phyloP scores from a whole-genome alignment of 768 basidiomycete genomes.

The Floccularia luteovirens region DNA sequence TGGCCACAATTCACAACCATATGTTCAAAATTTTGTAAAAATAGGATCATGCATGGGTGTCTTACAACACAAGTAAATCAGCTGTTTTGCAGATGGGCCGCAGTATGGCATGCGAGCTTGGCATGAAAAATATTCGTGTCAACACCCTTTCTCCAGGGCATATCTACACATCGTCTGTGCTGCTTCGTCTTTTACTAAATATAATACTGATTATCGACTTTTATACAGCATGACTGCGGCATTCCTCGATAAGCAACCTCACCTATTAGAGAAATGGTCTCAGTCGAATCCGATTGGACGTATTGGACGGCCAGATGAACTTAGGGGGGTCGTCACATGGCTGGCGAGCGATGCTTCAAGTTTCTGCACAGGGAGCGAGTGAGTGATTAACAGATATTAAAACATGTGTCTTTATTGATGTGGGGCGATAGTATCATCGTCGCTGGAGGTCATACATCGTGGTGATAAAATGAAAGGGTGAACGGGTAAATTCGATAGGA shows the following conservation, averaged over 20 bases:
- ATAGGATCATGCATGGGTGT: conserved; percentile 71
- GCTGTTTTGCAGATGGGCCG: conserved; percentile 76
- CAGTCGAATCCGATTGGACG: conserved; percentile 61
- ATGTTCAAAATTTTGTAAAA: not conserved
- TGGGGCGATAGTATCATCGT: conserved; percentile 41
- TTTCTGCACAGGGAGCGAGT: conserved; percentile 83
- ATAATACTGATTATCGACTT: not conserved
- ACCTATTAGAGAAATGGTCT: conserved; percentile 62
- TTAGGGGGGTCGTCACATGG: conserved; percentile 68
- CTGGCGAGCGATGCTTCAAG: conserved; percentile 69
- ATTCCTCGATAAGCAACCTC: conserved; percentile 57
- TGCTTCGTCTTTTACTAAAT: conserved; percentile 1
- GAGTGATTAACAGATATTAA: conserved; percentile 19
- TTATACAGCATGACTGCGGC: conserved; percentile 62
- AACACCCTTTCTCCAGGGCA: conserved; percentile 74
- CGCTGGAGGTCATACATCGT: conserved; percentile 55
- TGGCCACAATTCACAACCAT: not conserved
- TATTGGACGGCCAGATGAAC: conserved; percentile 64
- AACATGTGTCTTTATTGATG: conserved; percentile 1
- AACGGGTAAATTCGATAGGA: no score
- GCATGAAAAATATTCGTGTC: conserved; percentile 56
- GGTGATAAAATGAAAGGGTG: conserved; percentile 26
- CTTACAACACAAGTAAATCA: conserved; percentile 73
- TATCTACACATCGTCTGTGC: conserved; percentile 56
- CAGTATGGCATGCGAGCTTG: conserved; percentile 79